Evolutionary conservation across 805 yeast species (phyloP), one percentile per base, ranked within the genome.

Genomic region (Schwanniomyces pseudopolymorphus): DNA sequence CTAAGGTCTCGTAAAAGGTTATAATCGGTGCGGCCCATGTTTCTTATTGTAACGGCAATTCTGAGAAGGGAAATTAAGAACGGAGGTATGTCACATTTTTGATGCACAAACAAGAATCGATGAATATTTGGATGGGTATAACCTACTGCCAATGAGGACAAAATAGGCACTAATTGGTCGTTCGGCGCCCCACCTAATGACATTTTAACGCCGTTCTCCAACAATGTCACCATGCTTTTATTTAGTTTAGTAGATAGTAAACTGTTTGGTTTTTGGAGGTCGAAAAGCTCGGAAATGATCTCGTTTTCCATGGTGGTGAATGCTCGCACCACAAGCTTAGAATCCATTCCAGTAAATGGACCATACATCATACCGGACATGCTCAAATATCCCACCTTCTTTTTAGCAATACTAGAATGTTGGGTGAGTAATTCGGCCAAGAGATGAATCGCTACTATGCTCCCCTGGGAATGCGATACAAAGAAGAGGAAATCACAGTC

Each of bases 271-370:
- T 60, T 57, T 47, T 60, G 69, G 10, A 64, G 52, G 17, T 70
- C 72, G 44, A 70, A 65, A 37, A 72, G 42, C 50, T 72, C 77
- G 36, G 48, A 50, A 21, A 71, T 58, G 6, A 69, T 63, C 40
- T 63, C 69, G 49, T 70, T 70, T 44, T 72, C 78, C 20, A 50
- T 50, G 5, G 55, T 45, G 2, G 70, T 55, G 52, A 61, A 71
- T 9, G 77, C 77, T 40, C 77, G 52, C 11, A 64, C 54, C 5
- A 71, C 72, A 21, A 70, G 52, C 47, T 67, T 68, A n/a, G 68
- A 46, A 38, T 67, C 70, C 20, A 69, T 47, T 3, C 66, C 69
- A 2, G 50, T 26, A 20, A 58, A 48, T 5, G 74, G 71, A 0
- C 77, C 77, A n/a, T 50, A 42, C 10, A 55, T 42, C 14, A 62